Conservation (phyloP, 805 yeast genomes). For the Kodamaea nitidulidarum region DNA sequence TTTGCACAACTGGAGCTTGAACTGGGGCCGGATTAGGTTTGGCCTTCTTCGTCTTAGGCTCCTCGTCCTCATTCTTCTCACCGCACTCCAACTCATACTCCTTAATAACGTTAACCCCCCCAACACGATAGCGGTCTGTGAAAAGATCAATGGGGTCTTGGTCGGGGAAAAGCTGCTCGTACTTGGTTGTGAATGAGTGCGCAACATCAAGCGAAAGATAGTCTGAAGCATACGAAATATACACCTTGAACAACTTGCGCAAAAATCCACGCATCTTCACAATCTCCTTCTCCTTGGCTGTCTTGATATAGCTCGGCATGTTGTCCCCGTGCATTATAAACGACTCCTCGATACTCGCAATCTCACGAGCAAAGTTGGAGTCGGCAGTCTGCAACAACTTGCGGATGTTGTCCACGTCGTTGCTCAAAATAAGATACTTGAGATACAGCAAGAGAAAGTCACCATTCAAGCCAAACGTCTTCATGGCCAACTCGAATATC, state of each 20-base stretch:
- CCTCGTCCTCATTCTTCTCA: slow-evolving; percentile 14
- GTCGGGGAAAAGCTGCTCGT: slow-evolving; percentile 60
- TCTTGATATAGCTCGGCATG: slow-evolving; percentile 43
- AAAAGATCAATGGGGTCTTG: slow-evolving; percentile 41
- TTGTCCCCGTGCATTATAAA: slow-evolving; percentile 10
- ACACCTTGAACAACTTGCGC: slow-evolving; percentile 37
- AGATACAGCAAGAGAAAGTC: slow-evolving; percentile 66
- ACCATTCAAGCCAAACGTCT: slow-evolving; percentile 49
- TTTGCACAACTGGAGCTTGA: slow-evolving; percentile 2
- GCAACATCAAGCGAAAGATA: slow-evolving; percentile 70
- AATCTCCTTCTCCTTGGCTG: slow-evolving; percentile 15
- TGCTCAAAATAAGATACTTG: slow-evolving; percentile 62
- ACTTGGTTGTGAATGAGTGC: slow-evolving; percentile 61
- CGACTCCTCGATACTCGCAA: slow-evolving; percentile 21
- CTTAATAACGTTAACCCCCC: slow-evolving; percentile 34
- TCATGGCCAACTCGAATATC: slow-evolving; percentile 77
- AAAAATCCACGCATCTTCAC: slow-evolving; percentile 23
- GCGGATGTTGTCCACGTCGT: slow-evolving; percentile 71
- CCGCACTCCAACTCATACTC: slow-evolving; percentile 30
- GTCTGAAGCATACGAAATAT: slow-evolving; percentile 63
- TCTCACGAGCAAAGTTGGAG: slow-evolving; percentile 44
- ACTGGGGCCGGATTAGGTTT: slow-evolving; percentile 4
- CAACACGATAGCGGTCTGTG: slow-evolving; percentile 37
- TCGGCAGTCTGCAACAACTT: slow-evolving; percentile 78
- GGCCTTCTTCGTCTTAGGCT: slow-evolving; percentile 12